Percentiles rank a stretch among this genome's conserved stretches.
Evolutionary conservation across 257 asterid genomes (phyloP).

Genomic region (Anisodus tanguticus): DNA sequence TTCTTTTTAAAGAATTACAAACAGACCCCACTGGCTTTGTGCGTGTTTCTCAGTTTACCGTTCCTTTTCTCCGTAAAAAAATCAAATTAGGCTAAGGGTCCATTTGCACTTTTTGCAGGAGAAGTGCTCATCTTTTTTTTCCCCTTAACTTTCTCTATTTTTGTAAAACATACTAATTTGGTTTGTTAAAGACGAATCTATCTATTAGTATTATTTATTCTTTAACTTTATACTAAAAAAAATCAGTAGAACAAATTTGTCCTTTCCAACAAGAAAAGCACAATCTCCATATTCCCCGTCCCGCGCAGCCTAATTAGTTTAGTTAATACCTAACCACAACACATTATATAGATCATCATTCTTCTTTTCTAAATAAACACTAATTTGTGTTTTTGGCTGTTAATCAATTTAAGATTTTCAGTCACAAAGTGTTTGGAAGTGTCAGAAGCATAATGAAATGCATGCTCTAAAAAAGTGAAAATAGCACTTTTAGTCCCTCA

Average conservation of each 20-base stretch:
- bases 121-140: neutral
- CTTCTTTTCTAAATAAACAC: neutral
- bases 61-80: neutral
- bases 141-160: neutral
- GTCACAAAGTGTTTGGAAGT: too few species aligned
- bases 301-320: neutral
- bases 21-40: slow-evolving; percentile 1
- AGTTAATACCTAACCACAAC: neutral
- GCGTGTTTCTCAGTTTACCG: neutral
- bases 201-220: neutral
- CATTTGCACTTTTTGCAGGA: slow-evolving; percentile 7
- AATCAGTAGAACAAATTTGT: neutral
- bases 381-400: neutral
- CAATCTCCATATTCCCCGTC: neutral
- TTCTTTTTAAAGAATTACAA: neutral
- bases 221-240: neutral
- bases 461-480: too few species aligned
- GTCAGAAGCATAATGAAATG: too few species aligned
- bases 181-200: neutral
- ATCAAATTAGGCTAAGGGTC: slow-evolving; percentile 1
- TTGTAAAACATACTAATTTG: neutral
- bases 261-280: slow-evolving; percentile 18
- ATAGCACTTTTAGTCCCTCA: too few species aligned
- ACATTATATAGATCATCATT: slow-evolving; percentile 14
- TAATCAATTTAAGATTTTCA: neutral